Conservation (phyloP, 129 eudicot genomes). For the Calendula officinalis region DNA sequence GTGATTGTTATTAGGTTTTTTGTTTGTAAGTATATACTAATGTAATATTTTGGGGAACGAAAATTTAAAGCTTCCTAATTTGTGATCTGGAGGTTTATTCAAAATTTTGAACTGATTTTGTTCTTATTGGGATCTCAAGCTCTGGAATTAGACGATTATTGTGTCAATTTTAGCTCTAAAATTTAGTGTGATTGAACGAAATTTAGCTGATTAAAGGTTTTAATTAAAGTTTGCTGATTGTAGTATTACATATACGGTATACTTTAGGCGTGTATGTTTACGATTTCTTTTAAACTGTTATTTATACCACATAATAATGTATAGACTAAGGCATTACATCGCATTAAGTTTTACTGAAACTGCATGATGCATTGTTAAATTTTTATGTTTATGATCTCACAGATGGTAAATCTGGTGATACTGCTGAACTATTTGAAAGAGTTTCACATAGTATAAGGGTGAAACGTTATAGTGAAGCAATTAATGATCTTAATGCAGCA, state of each 20-base stretch:
- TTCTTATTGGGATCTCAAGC: conserved; percentile 5
- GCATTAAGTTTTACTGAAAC: conserved; percentile 2
- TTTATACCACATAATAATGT: background rate
- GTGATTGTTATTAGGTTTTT: background rate
- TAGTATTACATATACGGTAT: background rate
- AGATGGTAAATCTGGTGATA: conserved; percentile 71
- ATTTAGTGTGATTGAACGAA: background rate
- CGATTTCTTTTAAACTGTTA: background rate
- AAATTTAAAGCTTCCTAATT: conserved; percentile 8
- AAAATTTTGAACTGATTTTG: background rate
- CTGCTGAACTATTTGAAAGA: conserved; percentile 64
- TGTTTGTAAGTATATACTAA: background rate
- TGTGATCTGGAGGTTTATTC: conserved; percentile 6
- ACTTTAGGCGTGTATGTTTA: background rate
- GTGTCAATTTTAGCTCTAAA: background rate
- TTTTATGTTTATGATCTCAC: conserved; percentile 14
- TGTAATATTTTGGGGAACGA: conserved; percentile 2
- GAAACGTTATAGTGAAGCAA: conserved; percentile 83
- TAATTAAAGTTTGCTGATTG: background rate
- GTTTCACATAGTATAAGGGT: conserved; percentile 76
- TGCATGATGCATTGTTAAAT: conserved; percentile 1
- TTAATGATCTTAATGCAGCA: conserved; percentile 80
- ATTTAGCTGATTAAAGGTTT: conserved; percentile 15
- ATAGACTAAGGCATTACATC: background rate
- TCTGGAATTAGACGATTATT: conserved; percentile 3